A percentile compares a stretch with the other conserved stretches of the same genome.
Conservation (phyloP, 345 rosid species). For the Bretschneidera sinensis region DNA sequence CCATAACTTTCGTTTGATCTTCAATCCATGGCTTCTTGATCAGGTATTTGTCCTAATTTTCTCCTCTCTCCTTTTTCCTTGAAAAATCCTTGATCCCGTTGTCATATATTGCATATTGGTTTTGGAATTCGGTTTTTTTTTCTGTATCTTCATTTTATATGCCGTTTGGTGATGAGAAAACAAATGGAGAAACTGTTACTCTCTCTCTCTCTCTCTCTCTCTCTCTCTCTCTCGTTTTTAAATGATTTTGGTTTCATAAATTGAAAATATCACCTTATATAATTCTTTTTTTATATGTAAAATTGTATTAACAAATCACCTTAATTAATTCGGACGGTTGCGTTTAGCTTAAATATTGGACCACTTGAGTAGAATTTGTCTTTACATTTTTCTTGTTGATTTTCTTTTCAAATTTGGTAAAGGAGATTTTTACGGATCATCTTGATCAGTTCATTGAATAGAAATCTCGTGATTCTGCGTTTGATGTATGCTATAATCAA, state of each 20-base stretch:
- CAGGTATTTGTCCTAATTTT: constrained; percentile 8
- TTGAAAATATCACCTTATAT: too few relatives aligned
- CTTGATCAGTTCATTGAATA: background rate
- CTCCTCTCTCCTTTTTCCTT: background rate
- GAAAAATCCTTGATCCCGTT: background rate
- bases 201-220: too few relatives aligned
- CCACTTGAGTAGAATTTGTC: background rate
- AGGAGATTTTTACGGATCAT: background rate
- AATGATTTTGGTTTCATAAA: too few relatives aligned
- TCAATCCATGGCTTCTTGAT: constrained; percentile 25
- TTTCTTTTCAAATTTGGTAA: background rate
- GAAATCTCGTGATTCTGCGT: background rate
- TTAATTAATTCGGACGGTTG: background rate
- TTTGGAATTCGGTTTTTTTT: background rate
- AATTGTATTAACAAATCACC: too few relatives aligned
- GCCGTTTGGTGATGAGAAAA: too few relatives aligned
- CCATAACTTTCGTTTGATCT: constrained; percentile 5
- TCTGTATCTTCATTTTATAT: background rate
- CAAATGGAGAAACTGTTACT: background rate
- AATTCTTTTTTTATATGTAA: too few relatives aligned
- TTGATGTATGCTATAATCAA: background rate
- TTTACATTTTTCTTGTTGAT: background rate
- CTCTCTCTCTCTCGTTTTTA: background rate
- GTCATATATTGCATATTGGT: background rate
- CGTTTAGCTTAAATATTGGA: background rate